These are phyloP conservation scores for Vanrija pseudolonga DNA, from an alignment of 1,284 basidiomycete genomes.

Conservation along the genomic window DNA sequence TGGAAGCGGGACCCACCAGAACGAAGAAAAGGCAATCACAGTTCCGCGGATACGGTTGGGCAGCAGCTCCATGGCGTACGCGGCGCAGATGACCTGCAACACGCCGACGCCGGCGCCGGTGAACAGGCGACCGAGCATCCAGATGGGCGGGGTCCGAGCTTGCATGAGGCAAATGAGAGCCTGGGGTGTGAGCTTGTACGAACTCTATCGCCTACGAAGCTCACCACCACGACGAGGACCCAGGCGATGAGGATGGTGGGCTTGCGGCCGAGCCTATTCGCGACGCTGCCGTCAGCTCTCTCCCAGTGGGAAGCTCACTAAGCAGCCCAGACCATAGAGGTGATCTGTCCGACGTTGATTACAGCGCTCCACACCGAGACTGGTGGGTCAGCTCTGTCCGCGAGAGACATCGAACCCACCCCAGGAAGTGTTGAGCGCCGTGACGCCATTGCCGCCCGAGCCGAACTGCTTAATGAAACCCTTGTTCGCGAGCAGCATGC, in stretches of 20 bases:
- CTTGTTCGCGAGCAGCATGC: slow-evolving; percentile 12
- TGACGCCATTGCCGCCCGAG: background rate
- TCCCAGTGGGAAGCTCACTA: no score
- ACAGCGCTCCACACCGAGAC: slow-evolving; percentile 24
- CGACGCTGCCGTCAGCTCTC: slow-evolving; percentile 2
- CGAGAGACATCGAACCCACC: background rate
- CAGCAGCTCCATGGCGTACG: no score
- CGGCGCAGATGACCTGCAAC: background rate
- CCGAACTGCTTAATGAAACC: slow-evolving; percentile 22
- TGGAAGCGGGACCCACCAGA: no score
- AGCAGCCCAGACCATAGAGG: no score
- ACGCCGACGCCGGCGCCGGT: slow-evolving; percentile 16
- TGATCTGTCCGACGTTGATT: slow-evolving; percentile 5
- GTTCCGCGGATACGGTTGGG: no score
- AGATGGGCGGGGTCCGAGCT: no score
- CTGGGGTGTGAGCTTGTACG: no score
- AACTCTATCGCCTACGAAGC: no score
- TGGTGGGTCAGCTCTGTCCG: background rate
- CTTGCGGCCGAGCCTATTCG: slow-evolving; percentile 24
- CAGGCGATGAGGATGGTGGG: slow-evolving; percentile 9
- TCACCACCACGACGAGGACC: slow-evolving; percentile 4
- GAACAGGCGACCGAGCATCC: slow-evolving; percentile 3
- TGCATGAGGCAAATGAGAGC: no score
- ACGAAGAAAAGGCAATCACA: no score
- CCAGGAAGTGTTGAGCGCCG: slow-evolving; percentile 12